phyloP scores from a whole-genome alignment of 2,329 filamentous ascomycete genomes.

The Penicillium carneum region DNA sequence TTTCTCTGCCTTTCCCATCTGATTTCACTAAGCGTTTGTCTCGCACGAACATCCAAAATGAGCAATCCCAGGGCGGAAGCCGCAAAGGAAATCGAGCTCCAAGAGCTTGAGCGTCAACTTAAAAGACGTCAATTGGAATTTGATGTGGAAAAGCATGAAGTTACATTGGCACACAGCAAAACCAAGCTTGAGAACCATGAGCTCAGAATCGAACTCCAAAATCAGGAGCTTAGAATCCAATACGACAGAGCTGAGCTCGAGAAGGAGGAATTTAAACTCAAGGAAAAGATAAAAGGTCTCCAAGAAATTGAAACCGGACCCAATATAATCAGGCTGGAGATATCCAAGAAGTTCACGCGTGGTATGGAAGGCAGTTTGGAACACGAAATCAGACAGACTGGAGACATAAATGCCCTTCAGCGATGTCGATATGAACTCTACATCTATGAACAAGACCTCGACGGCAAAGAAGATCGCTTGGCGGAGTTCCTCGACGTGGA shows the following conservation, averaged over 20 bases:
- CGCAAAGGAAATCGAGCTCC: not conserved
- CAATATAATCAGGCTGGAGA: not conserved
- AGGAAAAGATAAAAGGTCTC: not conserved
- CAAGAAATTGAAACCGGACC: not conserved
- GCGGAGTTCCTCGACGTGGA: not conserved
- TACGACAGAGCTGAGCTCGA: not conserved
- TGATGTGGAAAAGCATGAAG: not conserved
- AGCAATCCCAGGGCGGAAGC: too few relatives aligned
- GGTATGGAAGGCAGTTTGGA: not conserved
- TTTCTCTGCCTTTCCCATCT: too few relatives aligned
- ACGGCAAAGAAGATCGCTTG: not conserved
- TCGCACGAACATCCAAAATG: not conserved
- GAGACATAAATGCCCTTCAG: conserved; percentile 2
- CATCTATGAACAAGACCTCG: not conserved
- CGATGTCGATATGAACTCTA: not conserved
- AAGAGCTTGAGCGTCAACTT: not conserved
- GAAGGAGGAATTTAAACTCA: not conserved
- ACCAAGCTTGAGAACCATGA: not conserved
- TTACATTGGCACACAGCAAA: not conserved
- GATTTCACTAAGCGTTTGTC: not conserved
- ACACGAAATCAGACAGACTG: not conserved
- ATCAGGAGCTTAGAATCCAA: not conserved
- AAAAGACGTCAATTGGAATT: not conserved
- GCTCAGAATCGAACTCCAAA: not conserved
- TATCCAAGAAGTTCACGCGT: not conserved